These are phyloP conservation scores for Xylaria arbuscula DNA, from an alignment of 2,329 filamentous ascomycete genomes.

Conservation along the genomic window DNA sequence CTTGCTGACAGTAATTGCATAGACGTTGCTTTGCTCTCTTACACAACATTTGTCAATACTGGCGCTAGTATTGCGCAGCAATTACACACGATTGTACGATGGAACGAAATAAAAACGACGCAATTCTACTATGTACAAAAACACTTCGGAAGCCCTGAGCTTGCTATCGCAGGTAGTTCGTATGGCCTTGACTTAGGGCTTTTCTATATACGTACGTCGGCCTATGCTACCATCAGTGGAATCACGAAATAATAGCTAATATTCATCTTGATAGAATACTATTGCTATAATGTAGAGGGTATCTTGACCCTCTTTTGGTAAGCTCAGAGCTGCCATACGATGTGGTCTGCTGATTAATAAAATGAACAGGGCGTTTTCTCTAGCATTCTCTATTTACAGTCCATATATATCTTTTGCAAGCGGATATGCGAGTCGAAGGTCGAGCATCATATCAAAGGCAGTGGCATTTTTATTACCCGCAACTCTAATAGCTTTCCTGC, in stretches of 20 bases:
- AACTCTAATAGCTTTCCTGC: constrained; percentile 51
- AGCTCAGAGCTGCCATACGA: constrained; percentile 12
- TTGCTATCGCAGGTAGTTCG: constrained; percentile 57
- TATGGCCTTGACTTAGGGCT: constrained; percentile 56
- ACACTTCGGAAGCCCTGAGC: constrained; percentile 53
- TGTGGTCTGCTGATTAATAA: constrained; percentile 4
- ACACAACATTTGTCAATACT: constrained; percentile 52
- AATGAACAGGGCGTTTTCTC: constrained; percentile 50
- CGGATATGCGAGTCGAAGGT: constrained; percentile 44
- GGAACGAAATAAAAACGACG: constrained; percentile 54
- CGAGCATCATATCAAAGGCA: constrained; percentile 49
- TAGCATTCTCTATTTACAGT: constrained; percentile 53
- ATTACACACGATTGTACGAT: constrained; percentile 54
- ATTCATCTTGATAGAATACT: constrained; percentile 55
- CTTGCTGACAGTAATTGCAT: constrained; percentile 23
- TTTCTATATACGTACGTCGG: constrained; percentile 60
- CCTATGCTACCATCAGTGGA: neutral
- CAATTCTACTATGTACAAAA: constrained; percentile 53
- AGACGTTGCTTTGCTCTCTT: constrained; percentile 57
- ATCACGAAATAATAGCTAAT: neutral
- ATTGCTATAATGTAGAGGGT: constrained; percentile 62
- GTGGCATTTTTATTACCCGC: constrained; percentile 53
- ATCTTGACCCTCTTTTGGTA: constrained; percentile 61
- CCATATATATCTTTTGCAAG: constrained; percentile 45
- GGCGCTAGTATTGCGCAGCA: constrained; percentile 57